phyloP scores from a whole-genome alignment of 208 protist genomes.

The Crithidia bombi region DNA sequence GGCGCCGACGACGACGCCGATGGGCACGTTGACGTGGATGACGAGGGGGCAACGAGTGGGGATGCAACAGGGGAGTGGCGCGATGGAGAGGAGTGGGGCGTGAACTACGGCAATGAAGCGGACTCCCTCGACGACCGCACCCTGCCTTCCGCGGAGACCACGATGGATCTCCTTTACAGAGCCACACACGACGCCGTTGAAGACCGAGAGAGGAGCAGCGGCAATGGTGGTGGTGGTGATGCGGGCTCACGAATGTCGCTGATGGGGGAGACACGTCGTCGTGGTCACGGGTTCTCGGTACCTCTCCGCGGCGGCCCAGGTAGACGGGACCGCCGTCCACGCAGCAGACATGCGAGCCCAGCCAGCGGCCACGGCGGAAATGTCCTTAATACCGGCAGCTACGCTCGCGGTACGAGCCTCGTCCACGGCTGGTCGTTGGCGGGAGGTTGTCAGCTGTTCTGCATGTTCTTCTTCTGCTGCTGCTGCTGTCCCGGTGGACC shows the following conservation, averaged over 20 bases:
- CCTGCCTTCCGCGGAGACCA: neutral
- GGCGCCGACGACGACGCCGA: neutral
- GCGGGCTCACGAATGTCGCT: neutral
- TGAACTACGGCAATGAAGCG: neutral
- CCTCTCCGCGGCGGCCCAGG: neutral
- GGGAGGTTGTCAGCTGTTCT: neutral
- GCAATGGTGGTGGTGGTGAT: neutral
- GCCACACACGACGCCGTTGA: neutral
- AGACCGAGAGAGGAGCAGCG: neutral
- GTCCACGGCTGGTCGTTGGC: neutral
- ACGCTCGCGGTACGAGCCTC: neutral
- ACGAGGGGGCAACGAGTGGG: neutral
- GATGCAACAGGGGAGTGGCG: neutral
- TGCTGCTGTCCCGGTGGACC: conserved; percentile 13
- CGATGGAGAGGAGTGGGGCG: neutral
- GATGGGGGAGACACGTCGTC: conserved; percentile 4
- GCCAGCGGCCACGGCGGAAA: neutral
- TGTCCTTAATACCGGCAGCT: neutral
- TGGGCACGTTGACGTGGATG: neutral
- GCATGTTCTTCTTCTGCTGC: conserved; percentile 20
- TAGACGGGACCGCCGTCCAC: neutral
- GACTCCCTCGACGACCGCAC: neutral
- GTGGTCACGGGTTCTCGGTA: conserved; percentile 1
- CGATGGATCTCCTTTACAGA: neutral
- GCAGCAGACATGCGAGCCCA: neutral